phyloP scores from a whole-genome alignment of 169 alveolate genomes.

The Neospora caninum region DNA sequence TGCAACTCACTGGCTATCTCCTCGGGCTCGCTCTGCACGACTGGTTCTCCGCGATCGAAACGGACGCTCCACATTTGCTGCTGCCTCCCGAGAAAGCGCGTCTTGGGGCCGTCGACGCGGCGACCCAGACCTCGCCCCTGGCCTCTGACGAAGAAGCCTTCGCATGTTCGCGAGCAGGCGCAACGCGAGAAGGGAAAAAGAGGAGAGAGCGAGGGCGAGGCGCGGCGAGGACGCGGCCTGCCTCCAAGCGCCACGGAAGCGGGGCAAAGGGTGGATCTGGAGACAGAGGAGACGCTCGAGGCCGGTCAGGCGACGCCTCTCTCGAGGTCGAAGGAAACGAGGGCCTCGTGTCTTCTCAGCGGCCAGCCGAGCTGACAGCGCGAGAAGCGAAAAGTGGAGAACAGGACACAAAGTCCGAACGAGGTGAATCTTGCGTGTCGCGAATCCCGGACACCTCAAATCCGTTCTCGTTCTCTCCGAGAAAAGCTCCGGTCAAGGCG shows the following conservation, averaged over 20 bases:
- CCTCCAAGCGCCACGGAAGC: neutral
- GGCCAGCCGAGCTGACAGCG: too few relatives aligned
- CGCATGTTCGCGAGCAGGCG: neutral
- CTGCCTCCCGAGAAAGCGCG: slow-evolving; percentile 8
- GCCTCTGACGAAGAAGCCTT: neutral
- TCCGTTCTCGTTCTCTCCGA: too few relatives aligned
- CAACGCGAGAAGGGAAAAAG: neutral
- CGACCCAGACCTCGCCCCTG: neutral
- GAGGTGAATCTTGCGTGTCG: too few relatives aligned
- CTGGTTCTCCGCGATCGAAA: neutral
- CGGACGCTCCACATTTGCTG: slow-evolving; percentile 20
- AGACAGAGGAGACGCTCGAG: too few relatives aligned
- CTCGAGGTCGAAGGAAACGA: too few relatives aligned
- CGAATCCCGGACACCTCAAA: too few relatives aligned
- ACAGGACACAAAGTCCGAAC: too few relatives aligned
- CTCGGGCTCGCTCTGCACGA: slow-evolving; percentile 17
- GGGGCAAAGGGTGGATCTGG: neutral
- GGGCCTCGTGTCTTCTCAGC: too few relatives aligned
- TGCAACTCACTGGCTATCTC: slow-evolving; percentile 13
- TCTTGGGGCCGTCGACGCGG: neutral
- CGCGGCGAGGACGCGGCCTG: neutral
- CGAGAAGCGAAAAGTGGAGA: too few relatives aligned
- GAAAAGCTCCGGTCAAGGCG: too few relatives aligned
- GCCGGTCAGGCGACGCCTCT: too few relatives aligned
- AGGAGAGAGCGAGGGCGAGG: neutral